Evolutionary conservation across 352 stramenopile genomes (phyloP), one percentile per base, ranked within the genome.

Genomic region (Phytopythium kandeliae): DNA sequence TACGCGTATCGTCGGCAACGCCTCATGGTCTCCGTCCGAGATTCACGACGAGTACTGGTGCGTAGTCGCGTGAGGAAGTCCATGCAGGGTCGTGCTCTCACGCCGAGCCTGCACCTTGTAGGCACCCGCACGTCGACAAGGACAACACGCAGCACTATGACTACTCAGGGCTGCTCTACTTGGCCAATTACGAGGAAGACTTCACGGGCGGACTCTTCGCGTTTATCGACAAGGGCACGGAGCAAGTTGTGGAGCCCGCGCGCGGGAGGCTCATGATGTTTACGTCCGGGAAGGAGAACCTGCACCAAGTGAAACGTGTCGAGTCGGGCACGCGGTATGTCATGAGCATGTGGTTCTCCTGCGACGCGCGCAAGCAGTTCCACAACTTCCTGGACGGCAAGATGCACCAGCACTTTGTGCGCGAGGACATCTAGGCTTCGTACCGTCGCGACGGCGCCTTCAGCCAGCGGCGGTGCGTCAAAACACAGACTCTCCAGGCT

Each of bases 281-380:
- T 62, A 91, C 82, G n/a, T 83, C 84, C 15, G 78, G 85, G 26
- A 74, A 82, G 30, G 90, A 97, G 59, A 97, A 97, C 61, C 44
- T 86, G 40, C 90, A 97, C 51, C 67, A 71, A n/a, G 83, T 93
- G 53, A 66, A 81, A 67, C 74, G 80, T 35, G 69, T 89, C 1
- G 69, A 84, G 47, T 85, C 67, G 1, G 90, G 90, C 37, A 81
- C 67, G 38, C 78, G 90, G 21, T 96, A 93, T 57, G 82, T 92
- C 28, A 74, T 97, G 67, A 94, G 78, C 50, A 89, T 97, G 64
- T 97, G 90, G 90, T 97, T 97, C 58, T 89, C 88, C n/a, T 97
- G 89, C 61, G 84, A 97, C 59, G 60, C 78, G 47, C 65, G 63
- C 30, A 86, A 86, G 41, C 58, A 82, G 26, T 96, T 96, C 55